Base-by-base conservation (phyloP, 495 filamentous ascomycete species). In the Aspergillus avenaceus region DNA sequence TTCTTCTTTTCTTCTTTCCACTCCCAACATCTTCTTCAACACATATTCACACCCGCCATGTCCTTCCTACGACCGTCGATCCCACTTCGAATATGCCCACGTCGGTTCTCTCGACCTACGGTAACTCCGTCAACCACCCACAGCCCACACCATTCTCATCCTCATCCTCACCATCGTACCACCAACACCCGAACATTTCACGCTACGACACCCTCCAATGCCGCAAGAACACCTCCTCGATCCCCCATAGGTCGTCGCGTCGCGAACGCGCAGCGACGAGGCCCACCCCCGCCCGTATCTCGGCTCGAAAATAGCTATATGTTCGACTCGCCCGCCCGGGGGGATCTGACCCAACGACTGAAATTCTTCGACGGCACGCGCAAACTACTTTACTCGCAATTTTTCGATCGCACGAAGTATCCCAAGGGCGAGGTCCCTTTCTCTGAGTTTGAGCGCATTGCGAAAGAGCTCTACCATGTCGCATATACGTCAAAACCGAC, bases 381-480 rank as follows among this genome's bases (percentile, higher is more conserved):
- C n/a, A n/a, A n/a, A n/a, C n/a, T n/a, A n/a, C n/a, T n/a, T n/a
- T n/a, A n/a, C n/a, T n/a, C n/a, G n/a, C n/a, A n/a, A n/a, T n/a
- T n/a, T n/a, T n/a, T n/a, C n/a, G n/a, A n/a, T n/a, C n/a, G n/a
- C n/a, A n/a, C n/a, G n/a, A n/a, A n/a, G 0, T 18, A 44, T 5
- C 28, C 55, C n/a, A 46, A 50, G 41, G 28, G 41, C 18, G 16
- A 25, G 1, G 23, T 54, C 3, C 32, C 28, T 1, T 22, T 18
- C 19, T 12, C 31, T 3, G 61, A 49, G 1, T 70, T 66, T 41
- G 47, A 41, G 43, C n/a, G 51, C 5, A 49, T 65, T 6, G 49
- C 45, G 1, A 22, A 26, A 23, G 46, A 55, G 8, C n/a, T n/a
- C n/a, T n/a, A n/a, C n/a, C n/a, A n/a, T n/a, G n/a, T n/a, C n/a